These are phyloP conservation scores for Ilyonectria destructans DNA, from an alignment of 2,329 filamentous ascomycete species.

Conservation along the genomic window DNA sequence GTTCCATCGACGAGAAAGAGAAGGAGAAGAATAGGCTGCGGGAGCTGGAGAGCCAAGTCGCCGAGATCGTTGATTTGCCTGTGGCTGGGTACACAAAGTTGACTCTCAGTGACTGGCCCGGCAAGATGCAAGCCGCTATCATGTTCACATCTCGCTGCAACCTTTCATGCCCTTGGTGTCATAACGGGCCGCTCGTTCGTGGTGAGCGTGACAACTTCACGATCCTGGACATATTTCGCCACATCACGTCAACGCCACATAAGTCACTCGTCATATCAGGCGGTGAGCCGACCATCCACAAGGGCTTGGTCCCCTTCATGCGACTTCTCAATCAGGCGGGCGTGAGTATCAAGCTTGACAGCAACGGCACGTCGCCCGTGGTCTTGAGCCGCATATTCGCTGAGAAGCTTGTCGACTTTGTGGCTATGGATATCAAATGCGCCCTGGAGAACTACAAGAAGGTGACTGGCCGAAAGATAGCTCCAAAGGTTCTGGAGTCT, in stretches of 20 bases:
- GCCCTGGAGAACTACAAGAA: conserved; percentile 45
- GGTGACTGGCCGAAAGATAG: conserved; percentile 39
- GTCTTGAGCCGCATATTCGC: conserved; percentile 24
- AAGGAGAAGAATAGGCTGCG: not conserved
- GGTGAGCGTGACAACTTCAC: conserved; percentile 39
- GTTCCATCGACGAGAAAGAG: accelerated
- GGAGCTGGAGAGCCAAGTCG: conserved; percentile 31
- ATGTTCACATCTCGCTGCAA: conserved; percentile 47
- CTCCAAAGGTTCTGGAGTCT: conserved; percentile 31
- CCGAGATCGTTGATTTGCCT: conserved; percentile 33
- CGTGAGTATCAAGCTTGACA: conserved; percentile 40
- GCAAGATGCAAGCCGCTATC: conserved; percentile 44
- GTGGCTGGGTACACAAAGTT: conserved; percentile 43
- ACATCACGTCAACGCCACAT: conserved; percentile 38
- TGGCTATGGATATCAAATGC: conserved; percentile 48
- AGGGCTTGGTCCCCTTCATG: conserved; percentile 40
- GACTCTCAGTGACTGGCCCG: conserved; percentile 44
- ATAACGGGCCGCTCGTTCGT: conserved; percentile 41
- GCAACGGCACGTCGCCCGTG: conserved; percentile 37
- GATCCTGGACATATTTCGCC: conserved; percentile 35
- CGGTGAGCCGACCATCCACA: conserved; percentile 45
- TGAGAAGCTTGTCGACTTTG: conserved; percentile 38
- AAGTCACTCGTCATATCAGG: conserved; percentile 44
- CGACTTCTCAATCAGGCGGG: conserved; percentile 36
- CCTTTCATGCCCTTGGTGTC: conserved; percentile 45